These are phyloP conservation scores for Mycena crocata DNA, from an alignment of 768 basidiomycete genomes.

Conservation along the genomic window DNA sequence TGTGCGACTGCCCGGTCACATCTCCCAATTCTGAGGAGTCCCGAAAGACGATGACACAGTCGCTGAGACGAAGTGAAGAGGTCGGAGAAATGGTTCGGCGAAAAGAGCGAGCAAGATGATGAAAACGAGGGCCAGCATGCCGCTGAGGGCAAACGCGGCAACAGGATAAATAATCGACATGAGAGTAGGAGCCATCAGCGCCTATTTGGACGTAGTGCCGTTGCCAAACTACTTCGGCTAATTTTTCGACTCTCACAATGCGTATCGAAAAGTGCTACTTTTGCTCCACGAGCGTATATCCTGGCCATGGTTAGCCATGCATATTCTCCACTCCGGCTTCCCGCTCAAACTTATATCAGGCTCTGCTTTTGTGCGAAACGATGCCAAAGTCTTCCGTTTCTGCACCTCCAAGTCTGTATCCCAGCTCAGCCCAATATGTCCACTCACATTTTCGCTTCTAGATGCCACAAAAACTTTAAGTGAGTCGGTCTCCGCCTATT, in stretches of 20 bases:
- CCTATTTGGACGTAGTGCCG: neutral
- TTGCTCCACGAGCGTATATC: constrained; percentile 96
- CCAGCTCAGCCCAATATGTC: neutral
- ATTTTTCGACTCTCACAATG: constrained; percentile 58
- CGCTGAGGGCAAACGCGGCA: no score
- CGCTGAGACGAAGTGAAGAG: no score
- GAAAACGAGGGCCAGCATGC: no score
- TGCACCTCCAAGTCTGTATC: constrained; percentile 92
- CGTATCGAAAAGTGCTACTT: constrained; percentile 99
- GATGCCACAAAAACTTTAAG: constrained; percentile 99
- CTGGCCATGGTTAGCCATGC: constrained; percentile 81
- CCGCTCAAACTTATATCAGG: constrained; percentile 55
- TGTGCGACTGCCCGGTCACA: no score
- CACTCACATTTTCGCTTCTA: constrained; percentile 44
- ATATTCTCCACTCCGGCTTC: neutral
- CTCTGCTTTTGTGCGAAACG: constrained; percentile 96
- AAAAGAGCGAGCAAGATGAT: no score
- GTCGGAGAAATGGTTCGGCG: no score
- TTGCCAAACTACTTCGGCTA: neutral
- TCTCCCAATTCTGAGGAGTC: no score
- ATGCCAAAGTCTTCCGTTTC: constrained; percentile 97
- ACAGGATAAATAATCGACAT: no score
- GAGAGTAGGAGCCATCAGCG: no score
- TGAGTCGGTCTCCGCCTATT: constrained; percentile 46
- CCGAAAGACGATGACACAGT: no score